Percentiles rank a stretch among this genome's conserved stretches.
These are phyloP conservation scores for Hymenoscyphus fructigenus DNA, from an alignment of 2,329 filamentous ascomycete genomes.

Conservation along the genomic window DNA sequence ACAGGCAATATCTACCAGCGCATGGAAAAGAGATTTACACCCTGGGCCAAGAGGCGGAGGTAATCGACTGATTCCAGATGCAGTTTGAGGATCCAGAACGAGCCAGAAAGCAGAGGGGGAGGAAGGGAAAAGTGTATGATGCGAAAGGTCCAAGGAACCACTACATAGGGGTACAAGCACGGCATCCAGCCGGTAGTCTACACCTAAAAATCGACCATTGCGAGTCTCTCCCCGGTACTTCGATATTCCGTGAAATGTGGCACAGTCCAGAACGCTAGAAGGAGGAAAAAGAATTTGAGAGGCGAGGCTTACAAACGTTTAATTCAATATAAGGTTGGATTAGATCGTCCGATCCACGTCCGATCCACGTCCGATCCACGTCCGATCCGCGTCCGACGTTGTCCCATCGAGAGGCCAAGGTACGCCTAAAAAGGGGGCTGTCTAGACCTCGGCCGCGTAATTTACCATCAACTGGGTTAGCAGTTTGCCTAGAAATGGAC, in stretches of 20 bases:
- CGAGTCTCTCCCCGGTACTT: neutral
- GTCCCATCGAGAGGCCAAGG: neutral
- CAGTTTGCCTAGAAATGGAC: neutral
- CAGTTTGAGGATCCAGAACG: neutral
- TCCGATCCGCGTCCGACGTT: neutral
- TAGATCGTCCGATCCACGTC: neutral
- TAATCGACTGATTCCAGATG: neutral
- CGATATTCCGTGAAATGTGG: neutral
- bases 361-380: neutral
- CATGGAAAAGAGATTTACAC: constrained; percentile 14
- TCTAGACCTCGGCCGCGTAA: neutral
- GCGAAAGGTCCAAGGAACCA: neutral
- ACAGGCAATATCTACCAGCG: constrained; percentile 10
- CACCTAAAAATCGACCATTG: neutral
- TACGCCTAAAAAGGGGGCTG: neutral
- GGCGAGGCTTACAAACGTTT: neutral
- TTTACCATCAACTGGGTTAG: constrained; percentile 1
- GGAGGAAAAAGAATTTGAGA: neutral
- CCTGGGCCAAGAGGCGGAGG: neutral
- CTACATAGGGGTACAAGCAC: neutral
- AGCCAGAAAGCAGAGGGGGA: neutral
- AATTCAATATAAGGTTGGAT: no score
- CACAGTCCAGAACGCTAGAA: neutral
- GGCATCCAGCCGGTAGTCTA: neutral
- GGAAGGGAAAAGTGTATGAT: neutral